Evolutionary conservation across 495 filamentous ascomycete species (phyloP).

Genomic region (Aspergillus indologenus): DNA sequence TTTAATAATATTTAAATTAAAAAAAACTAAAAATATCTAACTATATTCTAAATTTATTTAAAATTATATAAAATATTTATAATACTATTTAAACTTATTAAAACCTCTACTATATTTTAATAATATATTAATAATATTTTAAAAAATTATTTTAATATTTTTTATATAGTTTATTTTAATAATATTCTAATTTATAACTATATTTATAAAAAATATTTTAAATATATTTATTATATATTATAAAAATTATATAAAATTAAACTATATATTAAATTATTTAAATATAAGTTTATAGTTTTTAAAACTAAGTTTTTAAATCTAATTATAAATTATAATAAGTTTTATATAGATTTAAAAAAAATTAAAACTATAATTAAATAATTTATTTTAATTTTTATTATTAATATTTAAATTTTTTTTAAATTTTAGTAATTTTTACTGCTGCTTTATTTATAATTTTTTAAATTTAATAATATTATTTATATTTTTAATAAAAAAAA

Average conservation of each 20-base stretch:
- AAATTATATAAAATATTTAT: too few species aligned
- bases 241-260: conserved; percentile 3
- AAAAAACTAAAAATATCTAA: too few species aligned
- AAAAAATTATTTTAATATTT: background rate
- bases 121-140: conserved; percentile 7
- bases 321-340: too few species aligned
- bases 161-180: conserved; percentile 3
- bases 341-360: too few species aligned
- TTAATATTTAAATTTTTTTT: background rate
- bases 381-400: background rate
- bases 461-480: background rate
- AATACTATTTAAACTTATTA: too few species aligned
- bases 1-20: too few species aligned
- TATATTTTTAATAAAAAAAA: background rate
- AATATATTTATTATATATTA: conserved; percentile 1
- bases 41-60: too few species aligned
- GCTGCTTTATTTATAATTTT: too few species aligned
- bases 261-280: conserved; percentile 2
- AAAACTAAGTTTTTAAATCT: too few species aligned
- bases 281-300: too few species aligned
- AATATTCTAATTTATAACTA: too few species aligned
- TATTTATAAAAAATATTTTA: conserved; percentile 2
- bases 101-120: conserved; percentile 2
- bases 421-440: background rate
- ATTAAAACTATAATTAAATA: too few species aligned